Base-by-base conservation (phyloP, 2,329 filamentous ascomycete species). In the Xylariaceae sp. region DNA sequence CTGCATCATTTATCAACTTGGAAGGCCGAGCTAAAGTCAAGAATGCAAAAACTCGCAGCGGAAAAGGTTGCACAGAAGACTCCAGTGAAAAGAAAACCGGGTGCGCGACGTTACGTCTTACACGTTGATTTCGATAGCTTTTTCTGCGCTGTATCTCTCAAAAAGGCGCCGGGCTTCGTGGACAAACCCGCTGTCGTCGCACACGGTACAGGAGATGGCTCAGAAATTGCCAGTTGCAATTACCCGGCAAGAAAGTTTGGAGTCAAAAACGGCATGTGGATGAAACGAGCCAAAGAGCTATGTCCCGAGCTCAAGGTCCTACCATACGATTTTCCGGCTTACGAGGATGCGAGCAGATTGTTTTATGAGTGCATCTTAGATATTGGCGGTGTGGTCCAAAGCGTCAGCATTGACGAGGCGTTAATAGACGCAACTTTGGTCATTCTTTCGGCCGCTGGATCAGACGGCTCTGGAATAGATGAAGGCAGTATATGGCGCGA, bases 51-150 rank as follows among this genome's bases (percentile, higher is more conserved):
- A 7, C 75, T 95, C 51, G 86, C 92, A 8, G 80, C 82, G 1
- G 87, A 95, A 61, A 89, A 86, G 65, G 72, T 73, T 0, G 61
- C 76, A 56, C 51, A 77, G 65, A 30, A 64, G 2, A 71, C 79
- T 67, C 63, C 68, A 59, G 5, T 74, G 61, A 76, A 85, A 63
- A 76, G 78, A 40, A 77, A 78, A 22, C 75, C 80, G 12, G 88
- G 86, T 0, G 73, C 84, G 2, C 80, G 92, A 56, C 77, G 88
- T 47, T 99, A 97, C 64, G 80, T 99, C 49, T 81, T 99, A 66
- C 94, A 99, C 65, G 90, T 99, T 29, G 94, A 99, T 67, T 99
- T 99, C 69, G 95, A 99, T 72, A 94, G 91, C 70, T 99, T 99
- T 73, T 99, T 99, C 71, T 96, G 92, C 55, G 89, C 95, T 0